Percentiles rank a stretch among this genome's conserved stretches.
Evolutionary conservation across 2,329 filamentous ascomycete genomes (phyloP).

Genomic region (Phaeoacremonium minimum): DNA sequence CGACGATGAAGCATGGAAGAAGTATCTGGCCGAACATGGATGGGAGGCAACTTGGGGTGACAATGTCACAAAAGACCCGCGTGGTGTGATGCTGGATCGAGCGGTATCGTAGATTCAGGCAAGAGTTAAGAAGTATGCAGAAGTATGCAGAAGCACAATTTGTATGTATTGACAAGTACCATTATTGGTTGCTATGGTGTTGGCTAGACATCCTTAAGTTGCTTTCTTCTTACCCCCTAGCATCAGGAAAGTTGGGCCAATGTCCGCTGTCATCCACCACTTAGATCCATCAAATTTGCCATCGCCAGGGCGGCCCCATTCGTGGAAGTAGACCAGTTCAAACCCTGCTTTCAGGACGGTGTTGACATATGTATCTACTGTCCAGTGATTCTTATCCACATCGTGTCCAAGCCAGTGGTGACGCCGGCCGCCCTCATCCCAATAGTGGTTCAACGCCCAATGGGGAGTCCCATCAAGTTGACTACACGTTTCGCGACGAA

Average conservation of each 20-base stretch:
- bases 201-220: too few relatives aligned
- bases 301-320: not conserved
- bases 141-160: too few relatives aligned
- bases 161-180: too few relatives aligned
- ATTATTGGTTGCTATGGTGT: too few relatives aligned
- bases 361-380: slow-evolving; percentile 3
- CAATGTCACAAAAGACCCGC: slow-evolving; percentile 19
- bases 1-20: slow-evolving; percentile 38
- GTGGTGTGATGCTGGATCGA: slow-evolving; percentile 14
- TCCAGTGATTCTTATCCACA: slow-evolving; percentile 5
- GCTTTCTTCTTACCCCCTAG: not conserved
- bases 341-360: slow-evolving; percentile 1
- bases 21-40: slow-evolving; percentile 35
- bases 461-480: not conserved
- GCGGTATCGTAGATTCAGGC: slow-evolving; percentile 5
- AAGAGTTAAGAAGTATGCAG: too few relatives aligned
- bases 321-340: slow-evolving; percentile 1
- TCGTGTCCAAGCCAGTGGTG: slow-evolving; percentile 2
- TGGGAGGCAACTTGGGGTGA: slow-evolving; percentile 31
- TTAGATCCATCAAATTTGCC: not conserved
- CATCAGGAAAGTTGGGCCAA: not conserved
- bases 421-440: slow-evolving; percentile 1
- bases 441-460: slow-evolving; percentile 4
- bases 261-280: not conserved
- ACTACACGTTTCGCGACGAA: slow-evolving; percentile 2